Conservation (phyloP, 2,329 filamentous ascomycete genomes). For the Iodosphaeria phyllophila region DNA sequence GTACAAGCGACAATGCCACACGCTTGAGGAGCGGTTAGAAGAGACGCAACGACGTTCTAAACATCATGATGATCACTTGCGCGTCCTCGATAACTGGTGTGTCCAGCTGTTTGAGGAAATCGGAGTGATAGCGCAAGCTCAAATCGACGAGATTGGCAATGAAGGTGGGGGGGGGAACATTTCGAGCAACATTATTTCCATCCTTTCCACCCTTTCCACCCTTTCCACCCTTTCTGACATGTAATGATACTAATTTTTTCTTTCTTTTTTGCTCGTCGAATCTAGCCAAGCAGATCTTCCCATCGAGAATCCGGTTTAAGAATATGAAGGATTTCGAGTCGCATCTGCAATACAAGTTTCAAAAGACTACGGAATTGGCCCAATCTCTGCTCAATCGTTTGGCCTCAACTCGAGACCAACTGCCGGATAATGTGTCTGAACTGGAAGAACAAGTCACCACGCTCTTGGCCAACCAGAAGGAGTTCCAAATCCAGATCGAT, state of each 20-base stretch:
- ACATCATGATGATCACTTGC: slow-evolving; percentile 83
- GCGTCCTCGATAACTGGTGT: slow-evolving; percentile 85
- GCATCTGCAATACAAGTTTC: slow-evolving; percentile 60
- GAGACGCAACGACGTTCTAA: slow-evolving; percentile 61
- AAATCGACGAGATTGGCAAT: slow-evolving; percentile 2
- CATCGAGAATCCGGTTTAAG: slow-evolving; percentile 41
- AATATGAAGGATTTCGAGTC: slow-evolving; percentile 56
- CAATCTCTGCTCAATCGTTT: slow-evolving; percentile 46
- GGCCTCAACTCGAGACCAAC: slow-evolving; percentile 27
- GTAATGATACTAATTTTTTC: no score
- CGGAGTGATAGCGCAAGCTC: not conserved
- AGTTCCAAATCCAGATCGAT: slow-evolving; percentile 58
- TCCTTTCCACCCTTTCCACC: slow-evolving; percentile 18
- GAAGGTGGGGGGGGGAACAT: slow-evolving; percentile 4
- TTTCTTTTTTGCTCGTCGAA: no score
- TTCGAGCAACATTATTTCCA: no score
- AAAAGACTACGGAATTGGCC: slow-evolving; percentile 57
- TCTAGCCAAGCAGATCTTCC: slow-evolving; percentile 26
- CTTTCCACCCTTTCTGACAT: slow-evolving; percentile 1
- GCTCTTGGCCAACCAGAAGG: slow-evolving; percentile 67
- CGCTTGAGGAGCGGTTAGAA: slow-evolving; percentile 62
- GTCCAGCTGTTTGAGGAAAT: slow-evolving; percentile 48
- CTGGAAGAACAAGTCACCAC: slow-evolving; percentile 59
- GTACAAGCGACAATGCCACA: slow-evolving; percentile 78
- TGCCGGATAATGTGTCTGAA: slow-evolving; percentile 49